Evolutionary conservation across 805 yeast species (phyloP), one percentile per base, ranked within the genome.

Genomic region (Lipomyces starkeyi): DNA sequence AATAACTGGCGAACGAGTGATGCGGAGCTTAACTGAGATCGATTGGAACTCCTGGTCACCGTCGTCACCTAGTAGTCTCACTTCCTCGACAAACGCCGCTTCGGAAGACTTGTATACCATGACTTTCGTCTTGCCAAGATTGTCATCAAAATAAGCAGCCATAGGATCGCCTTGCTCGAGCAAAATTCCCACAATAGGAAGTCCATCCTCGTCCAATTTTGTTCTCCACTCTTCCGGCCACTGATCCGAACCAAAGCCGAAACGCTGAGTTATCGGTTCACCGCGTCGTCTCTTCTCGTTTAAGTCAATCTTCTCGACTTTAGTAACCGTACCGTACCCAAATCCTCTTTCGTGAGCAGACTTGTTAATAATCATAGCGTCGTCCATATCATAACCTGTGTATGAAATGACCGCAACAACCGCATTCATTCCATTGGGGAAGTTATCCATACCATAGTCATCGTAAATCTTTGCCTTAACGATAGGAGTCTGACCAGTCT

Each of bases 301-400:
- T 66, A 95, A 83, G 74, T 95, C 98, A 62, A 95, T 85, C 81
- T 91, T 92, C 79, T 95, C 99, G 37, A 91, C 95, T 81, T 95
- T 95, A 81, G 91, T 93, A 72, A 95, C 96, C 8, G 97, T 91
- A 81, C 99, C 99, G 75, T 95, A 94, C 22, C 97, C 98, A 73
- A 95, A 95, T 0, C 99, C 99, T 79, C 99, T 87, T 81, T 95
- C 99, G 76, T 93, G 97, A 0, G 98, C 98, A 61, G 97, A 91
- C 80, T 95, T 95, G 80, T 95, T 95, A 74, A 95, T 87, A 76
- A 95, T 95, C 98, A 95, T 94, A 78, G 99, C 99, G 80, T 95
- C 99, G 82, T 95, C 99, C 98, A 95, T 95, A 91, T 95, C 99
- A 78, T 95, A 95, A 74, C 99, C 99, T 0, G 99, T 95, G 79